Evolutionary conservation across 1,139 yeast genomes (phyloP), one percentile per base, ranked within the genome.

Genomic region (Blastobotrys indianensis): DNA sequence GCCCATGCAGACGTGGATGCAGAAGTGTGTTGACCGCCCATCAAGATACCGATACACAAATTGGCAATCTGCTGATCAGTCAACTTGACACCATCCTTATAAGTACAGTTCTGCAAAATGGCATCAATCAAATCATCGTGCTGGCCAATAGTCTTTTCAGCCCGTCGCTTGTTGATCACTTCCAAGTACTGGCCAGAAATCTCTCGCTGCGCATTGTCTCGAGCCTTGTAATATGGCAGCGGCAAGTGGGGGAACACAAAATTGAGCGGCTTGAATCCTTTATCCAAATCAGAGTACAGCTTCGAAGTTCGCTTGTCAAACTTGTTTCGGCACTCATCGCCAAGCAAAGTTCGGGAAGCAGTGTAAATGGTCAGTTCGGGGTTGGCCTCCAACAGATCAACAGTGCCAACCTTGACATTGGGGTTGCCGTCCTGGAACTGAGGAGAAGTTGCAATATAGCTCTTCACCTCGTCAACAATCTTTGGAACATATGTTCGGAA

Each of bases 21-120:
- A 57, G 95, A 85, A 29, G 99, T 94, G 68, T 92, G 99, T 72
- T 92, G 99, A 52, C 98, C 99, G 58, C 98, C 99, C 99, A 92
- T 92, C 53, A 94, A 76, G 47, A 94, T 82, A 65, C 97, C 99
- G 67, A 92, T 92, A 68, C 88, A 74, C 65, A 94, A 74, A 68
- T 90, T 85, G 37, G 97, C 94, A 63, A 92, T 87, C 70, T 92
- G 95, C 64, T 82, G 82, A 65, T 94, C 98, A 34, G 96, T 82
- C 97, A 92, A 88, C 60, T 77, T 76, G 39, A 81, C 80, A 56
- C 98, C 98, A 63, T 92, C 98, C 66, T 85, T 88, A 71, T 92
- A 92, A 51, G 87, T 80, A 39, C 92, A 83, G 58, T 74, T 74
- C 58, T 78, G 76, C 86, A 94, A 80, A 62, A 88, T 76, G 25